A percentile compares a stretch with the other conserved stretches of the same genome.
phyloP scores from a whole-genome alignment of 371 early-diverging fungal genomes.

The Dichotomocladium elegans region DNA sequence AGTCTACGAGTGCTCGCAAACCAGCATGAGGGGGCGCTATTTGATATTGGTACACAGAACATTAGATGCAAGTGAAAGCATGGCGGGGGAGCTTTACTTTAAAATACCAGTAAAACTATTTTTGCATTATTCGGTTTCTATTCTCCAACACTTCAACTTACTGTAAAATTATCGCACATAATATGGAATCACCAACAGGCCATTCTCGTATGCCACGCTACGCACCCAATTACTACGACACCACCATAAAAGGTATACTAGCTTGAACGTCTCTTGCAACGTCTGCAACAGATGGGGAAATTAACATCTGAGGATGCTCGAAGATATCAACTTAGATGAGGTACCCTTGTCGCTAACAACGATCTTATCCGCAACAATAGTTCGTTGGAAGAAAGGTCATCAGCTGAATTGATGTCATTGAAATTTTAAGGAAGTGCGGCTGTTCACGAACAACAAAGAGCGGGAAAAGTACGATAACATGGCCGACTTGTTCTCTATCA shows the following conservation, averaged over 20 bases:
- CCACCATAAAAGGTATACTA: slow-evolving; percentile 11
- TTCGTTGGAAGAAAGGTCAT: background rate
- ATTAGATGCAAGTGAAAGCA: too few relatives aligned
- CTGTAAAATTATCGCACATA: too few relatives aligned
- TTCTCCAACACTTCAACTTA: too few relatives aligned
- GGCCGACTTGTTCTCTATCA: slow-evolving; percentile 90
- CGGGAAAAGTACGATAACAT: slow-evolving; percentile 88
- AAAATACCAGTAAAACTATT: too few relatives aligned
- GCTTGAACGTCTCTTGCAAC: too few relatives aligned
- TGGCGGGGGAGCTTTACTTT: too few relatives aligned
- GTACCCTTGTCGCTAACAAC: slow-evolving; percentile 7
- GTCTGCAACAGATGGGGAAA: too few relatives aligned
- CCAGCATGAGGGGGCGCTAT: too few relatives aligned
- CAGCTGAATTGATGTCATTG: background rate
- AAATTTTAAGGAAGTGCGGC: slow-evolving; percentile 55
- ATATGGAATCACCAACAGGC: slow-evolving; percentile 27
- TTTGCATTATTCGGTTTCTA: too few relatives aligned
- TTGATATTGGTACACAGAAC: too few relatives aligned
- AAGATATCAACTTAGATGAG: slow-evolving; percentile 43
- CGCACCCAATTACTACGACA: slow-evolving; percentile 26
- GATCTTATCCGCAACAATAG: background rate
- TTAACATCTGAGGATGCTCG: background rate
- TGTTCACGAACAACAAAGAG: slow-evolving; percentile 78
- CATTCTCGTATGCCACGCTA: slow-evolving; percentile 25
- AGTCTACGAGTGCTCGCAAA: too few relatives aligned